These are phyloP conservation scores for Aurantiochytrium sp. DNA, from an alignment of 108 stramenopile genomes.

Conservation along the genomic window DNA sequence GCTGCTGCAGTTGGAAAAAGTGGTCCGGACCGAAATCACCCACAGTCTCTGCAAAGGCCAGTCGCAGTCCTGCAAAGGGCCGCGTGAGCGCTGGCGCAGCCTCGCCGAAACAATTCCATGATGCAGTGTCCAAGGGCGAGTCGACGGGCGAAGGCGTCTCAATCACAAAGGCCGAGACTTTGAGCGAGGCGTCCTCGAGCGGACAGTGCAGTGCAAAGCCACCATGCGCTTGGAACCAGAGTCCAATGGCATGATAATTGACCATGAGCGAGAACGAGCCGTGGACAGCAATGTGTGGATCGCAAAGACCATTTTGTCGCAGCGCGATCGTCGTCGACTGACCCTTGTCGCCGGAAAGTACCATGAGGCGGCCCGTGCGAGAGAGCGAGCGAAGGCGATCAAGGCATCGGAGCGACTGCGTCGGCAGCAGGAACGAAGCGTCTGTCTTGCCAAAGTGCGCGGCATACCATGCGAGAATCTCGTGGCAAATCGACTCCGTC, in stretches of 20 bases:
- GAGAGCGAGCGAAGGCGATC: background rate
- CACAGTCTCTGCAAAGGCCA: constrained; percentile 46
- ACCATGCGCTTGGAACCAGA: constrained; percentile 50
- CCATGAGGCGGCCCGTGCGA: constrained; percentile 24
- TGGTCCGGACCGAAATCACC: constrained; percentile 61
- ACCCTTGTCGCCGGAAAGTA: constrained; percentile 5
- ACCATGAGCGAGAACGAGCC: constrained; percentile 64
- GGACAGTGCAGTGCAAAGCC: constrained; percentile 60
- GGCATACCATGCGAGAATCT: constrained; percentile 39
- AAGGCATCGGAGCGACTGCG: constrained; percentile 52
- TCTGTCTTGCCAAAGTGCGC: constrained; percentile 44
- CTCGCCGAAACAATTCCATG: background rate
- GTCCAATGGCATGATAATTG: constrained; percentile 66
- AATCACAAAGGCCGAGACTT: constrained; percentile 42
- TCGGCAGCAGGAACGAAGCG: constrained; percentile 55
- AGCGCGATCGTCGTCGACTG: background rate
- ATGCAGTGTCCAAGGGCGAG: background rate
- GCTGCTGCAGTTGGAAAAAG: constrained; percentile 62
- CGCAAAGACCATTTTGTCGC: constrained; percentile 1
- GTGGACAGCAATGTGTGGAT: constrained; percentile 66
- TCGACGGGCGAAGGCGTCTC: background rate
- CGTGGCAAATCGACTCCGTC: background rate
- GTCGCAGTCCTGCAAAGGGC: constrained; percentile 37
- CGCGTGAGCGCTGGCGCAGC: constrained; percentile 11
- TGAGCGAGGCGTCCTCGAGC: constrained; percentile 52